Percentiles rank a stretch among this genome's conserved stretches.
Evolutionary conservation across 192 early-diverging fungal genomes (phyloP).

Genomic region (Entrophospora sp.): DNA sequence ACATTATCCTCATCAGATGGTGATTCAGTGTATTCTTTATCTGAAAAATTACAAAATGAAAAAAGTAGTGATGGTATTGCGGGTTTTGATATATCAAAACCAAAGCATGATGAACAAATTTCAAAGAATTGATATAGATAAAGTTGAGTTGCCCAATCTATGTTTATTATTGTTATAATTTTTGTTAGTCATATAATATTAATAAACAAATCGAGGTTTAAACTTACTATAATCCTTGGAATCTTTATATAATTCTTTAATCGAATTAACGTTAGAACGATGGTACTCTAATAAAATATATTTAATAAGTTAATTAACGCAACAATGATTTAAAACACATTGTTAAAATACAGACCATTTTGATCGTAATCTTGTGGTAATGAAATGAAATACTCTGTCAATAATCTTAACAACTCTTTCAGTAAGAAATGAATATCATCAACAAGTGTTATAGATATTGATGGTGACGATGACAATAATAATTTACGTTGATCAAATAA

Average conservation of each 20-base stretch:
- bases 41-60: constrained; percentile 4
- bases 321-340: not conserved
- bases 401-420: not conserved
- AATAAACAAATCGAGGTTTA: not conserved
- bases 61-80: not conserved
- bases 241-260: not conserved
- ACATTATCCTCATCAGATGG: not conserved
- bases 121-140: not conserved
- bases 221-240: not conserved
- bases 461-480: too few relatives aligned
- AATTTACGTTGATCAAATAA: not conserved
- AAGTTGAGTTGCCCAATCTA: constrained; percentile 6
- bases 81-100: not conserved
- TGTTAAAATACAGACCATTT: not conserved
- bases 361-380: not conserved
- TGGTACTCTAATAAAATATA: not conserved
- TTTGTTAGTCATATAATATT: not conserved
- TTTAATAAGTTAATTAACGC: not conserved
- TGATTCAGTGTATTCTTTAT: not conserved
- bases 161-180: too few relatives aligned
- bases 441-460: not conserved
- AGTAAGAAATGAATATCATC: not conserved
- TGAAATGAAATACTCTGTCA: not conserved
- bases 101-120: not conserved
- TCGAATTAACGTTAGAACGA: not conserved